Percentiles rank a stretch among this genome's conserved stretches.
phyloP scores from a whole-genome alignment of 441 rosid genomes.

The Gossypium lobatum region DNA sequence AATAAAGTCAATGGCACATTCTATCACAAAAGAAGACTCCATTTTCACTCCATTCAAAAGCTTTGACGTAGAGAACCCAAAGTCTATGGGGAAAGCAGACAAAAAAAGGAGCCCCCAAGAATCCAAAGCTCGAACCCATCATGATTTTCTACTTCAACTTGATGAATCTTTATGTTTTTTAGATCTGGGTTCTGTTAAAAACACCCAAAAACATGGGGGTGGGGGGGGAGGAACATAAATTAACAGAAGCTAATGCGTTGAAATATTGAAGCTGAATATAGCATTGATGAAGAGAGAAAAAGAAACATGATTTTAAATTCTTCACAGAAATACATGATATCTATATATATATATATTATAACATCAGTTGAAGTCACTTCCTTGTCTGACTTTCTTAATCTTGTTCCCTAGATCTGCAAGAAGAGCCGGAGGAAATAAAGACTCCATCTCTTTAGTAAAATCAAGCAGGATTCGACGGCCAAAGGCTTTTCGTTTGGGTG shows the following conservation, averaged over 20 bases:
- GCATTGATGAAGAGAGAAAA: not conserved
- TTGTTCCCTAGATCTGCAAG: conserved; percentile 48
- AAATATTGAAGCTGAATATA: not conserved
- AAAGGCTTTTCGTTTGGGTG: conserved; percentile 26
- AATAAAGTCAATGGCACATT: not conserved
- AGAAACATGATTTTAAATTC: not conserved
- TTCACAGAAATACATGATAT: conserved; percentile 11
- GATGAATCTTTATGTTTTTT: not conserved
- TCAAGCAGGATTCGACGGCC: conserved; percentile 36
- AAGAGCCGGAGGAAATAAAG: conserved; percentile 49
- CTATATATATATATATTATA: not conserved
- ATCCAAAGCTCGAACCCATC: conserved; percentile 6
- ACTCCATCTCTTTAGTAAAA: conserved; percentile 61
- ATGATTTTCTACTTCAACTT: not conserved
- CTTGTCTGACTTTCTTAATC: conserved; percentile 51
- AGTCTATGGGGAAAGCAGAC: not conserved
- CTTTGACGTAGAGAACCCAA: not conserved
- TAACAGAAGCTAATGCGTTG: not conserved
- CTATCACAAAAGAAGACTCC: not conserved
- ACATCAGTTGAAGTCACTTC: conserved; percentile 17
- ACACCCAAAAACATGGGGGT: not conserved
- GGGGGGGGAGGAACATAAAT: not conserved
- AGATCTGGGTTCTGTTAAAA: not conserved
- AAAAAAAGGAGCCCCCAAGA: not conserved
- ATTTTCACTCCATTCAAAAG: not conserved